Conservation (phyloP, 2,329 filamentous ascomycete genomes). For the Acrodontium crateriforme region DNA sequence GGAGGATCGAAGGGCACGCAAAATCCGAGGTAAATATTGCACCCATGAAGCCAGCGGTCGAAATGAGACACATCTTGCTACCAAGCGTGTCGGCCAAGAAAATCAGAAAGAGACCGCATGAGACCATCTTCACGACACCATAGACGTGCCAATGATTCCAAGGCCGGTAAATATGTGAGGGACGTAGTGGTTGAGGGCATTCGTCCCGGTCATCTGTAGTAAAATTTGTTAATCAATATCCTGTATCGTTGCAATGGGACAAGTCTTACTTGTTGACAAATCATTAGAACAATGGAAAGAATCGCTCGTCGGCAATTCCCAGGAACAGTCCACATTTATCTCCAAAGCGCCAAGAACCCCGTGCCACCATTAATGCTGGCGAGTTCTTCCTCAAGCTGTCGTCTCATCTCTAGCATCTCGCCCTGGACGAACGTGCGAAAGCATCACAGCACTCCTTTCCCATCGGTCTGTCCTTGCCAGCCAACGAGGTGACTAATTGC, state of each 20-base stretch:
- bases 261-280: too few relatives aligned
- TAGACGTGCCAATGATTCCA: constrained; percentile 51
- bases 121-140: constrained; percentile 54
- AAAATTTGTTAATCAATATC: too few relatives aligned
- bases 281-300: constrained; percentile 48
- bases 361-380: constrained; percentile 52
- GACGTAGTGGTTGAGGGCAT: constrained; percentile 25
- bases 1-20: constrained; percentile 53
- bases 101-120: constrained; percentile 50
- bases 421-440: constrained; percentile 33
- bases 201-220: constrained; percentile 58
- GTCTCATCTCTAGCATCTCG: constrained; percentile 51
- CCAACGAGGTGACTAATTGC: constrained; percentile 43
- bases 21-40: constrained; percentile 47
- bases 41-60: constrained; percentile 37
- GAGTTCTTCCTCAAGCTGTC: constrained; percentile 38
- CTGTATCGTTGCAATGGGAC: too few relatives aligned
- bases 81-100: constrained; percentile 62
- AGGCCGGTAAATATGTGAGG: constrained; percentile 55
- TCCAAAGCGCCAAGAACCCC: constrained; percentile 25
- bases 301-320: constrained; percentile 27
- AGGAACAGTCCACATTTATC: constrained; percentile 33
- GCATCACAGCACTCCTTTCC: constrained; percentile 36
- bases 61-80: constrained; percentile 41
- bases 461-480: constrained; percentile 53